Percentiles rank a stretch among this genome's conserved stretches.
phyloP scores from a whole-genome alignment of 352 stramenopile genomes.

The Phytopythium litorale region DNA sequence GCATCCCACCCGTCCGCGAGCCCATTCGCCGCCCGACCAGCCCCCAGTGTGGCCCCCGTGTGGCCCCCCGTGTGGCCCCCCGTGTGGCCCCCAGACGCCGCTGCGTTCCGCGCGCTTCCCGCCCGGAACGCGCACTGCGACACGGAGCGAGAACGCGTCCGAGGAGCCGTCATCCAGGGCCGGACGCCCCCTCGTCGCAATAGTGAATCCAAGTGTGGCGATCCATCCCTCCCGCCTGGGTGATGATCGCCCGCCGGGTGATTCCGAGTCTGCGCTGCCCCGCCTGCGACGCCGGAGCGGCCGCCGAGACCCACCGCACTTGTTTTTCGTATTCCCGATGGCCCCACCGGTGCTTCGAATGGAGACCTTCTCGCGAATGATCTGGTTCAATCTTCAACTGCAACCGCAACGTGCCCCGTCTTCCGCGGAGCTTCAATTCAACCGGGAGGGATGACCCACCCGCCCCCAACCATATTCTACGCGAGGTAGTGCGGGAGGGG shows the following conservation, averaged over 20 bases:
- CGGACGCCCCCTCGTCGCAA: neutral
- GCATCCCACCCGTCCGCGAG: too few relatives aligned
- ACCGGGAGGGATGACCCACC: neutral
- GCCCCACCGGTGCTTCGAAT: too few relatives aligned
- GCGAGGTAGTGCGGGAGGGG: slow-evolving; percentile 2
- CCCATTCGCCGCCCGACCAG: neutral
- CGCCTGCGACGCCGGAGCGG: too few relatives aligned
- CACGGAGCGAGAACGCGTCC: neutral
- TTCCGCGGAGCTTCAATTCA: neutral
- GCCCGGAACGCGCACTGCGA: neutral
- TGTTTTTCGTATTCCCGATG: too few relatives aligned
- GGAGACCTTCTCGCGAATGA: too few relatives aligned
- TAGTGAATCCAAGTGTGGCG: neutral
- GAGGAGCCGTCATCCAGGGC: too few relatives aligned
- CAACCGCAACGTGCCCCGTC: neutral
- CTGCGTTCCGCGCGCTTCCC: neutral
- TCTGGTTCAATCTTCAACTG: neutral
- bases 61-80: too few relatives aligned
- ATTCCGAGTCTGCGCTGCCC: too few relatives aligned
- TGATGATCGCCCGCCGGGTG: too few relatives aligned
- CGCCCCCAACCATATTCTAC: neutral
- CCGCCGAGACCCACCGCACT: too few relatives aligned
- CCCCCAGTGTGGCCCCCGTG: neutral
- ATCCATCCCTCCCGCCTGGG: neutral
- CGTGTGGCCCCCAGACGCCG: neutral